Evolutionary conservation across 805 yeast genomes (phyloP), one percentile per base, ranked within the genome.

Genomic region (Candida hispaniensis): DNA sequence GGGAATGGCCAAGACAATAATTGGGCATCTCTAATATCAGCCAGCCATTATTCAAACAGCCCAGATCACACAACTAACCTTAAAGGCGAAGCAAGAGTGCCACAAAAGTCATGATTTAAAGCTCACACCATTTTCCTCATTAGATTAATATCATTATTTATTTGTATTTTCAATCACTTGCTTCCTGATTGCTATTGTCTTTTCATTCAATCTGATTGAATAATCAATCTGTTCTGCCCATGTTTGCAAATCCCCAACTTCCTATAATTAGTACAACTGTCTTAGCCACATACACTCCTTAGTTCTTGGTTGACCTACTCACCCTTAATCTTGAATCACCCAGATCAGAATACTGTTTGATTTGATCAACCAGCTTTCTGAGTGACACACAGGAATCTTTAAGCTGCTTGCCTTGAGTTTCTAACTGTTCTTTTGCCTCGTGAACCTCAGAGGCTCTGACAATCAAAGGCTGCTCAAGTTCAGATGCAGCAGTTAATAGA

Each of bases 141-240:
- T 19, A 8, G 21, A 10, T 8, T 19, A 10, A 10, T 10, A 19
- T 19, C 21, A 19, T 10, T 19, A 8, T 19, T 19, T 19, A 10
- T 19, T 19, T 19, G 8, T 10, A 8, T 8, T 19, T 19, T 19
- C 8, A 19, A 8, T 19, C 10, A 19, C n/a, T n/a, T 29, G 15
- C n/a, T 11, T 22, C 7, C 67, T 51, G 12, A 63, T 45, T 33
- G 52, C 49, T 33, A 66, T 45, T 0, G 83, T 66, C 25, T 61
- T 56, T 49, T 83, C 94, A 26, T 83, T 53, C 1, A 80, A 72
- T 29, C 94, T 56, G 12, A 85, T 55, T 33, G 75, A 74, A 44
- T 77, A 79, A 53, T 83, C 93, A 2, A 80, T 48, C 10, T 66
- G 42, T 50, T 83, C 95, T 0, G 82, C 73, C 45, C 71, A 63